Evolutionary conservation across 345 rosid species (phyloP), one percentile per base, ranked within the genome.

Genomic region (Eucalyptus globulus): DNA sequence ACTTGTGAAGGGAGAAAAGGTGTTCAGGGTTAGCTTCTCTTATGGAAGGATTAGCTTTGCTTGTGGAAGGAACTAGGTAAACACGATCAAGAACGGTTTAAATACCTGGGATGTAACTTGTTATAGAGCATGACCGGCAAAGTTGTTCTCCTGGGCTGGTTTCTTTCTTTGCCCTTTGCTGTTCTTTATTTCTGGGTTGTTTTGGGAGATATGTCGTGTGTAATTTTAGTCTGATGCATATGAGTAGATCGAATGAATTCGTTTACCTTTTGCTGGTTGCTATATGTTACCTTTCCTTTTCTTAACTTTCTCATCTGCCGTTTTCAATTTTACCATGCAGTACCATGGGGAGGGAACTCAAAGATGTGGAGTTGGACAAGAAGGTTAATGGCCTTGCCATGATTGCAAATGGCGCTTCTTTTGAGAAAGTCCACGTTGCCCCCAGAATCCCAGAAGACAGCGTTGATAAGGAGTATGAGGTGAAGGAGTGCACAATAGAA

Each of bases 301-400:
- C 47, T 67, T 34, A 45, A 51, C 17, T 54, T 88, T 58, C 26
- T 37, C 31, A 53, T 49, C 9, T 58, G 26, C 50, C 14, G 44
- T 37, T 45, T 44, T 11, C 31, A 34, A 21, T 67, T 29, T 81
- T 83, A 56, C 53, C 24, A 21, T 90, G 93, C 93, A 97, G 98
- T 92, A 91, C 91, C 91, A 97, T 97, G 99, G 99, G 99, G 88
- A 94, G 94, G 92, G 96, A 95, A 88, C 94, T 94, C 88, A 91
- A 90, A 69, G 93, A 91, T 87, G 94, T 93, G 87, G 94, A 92
- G 89, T 93, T 93, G 96, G 97, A 95, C 87, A 94, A 92, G 89
- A 96, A 92, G 86, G 90, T 93, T 6, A 94, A 93, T 86, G 96
- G 96, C 72, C 91, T 89, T 86, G 91, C 86, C 7, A 65, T 87